These are phyloP conservation scores for Knoxdaviesia capensis DNA, from an alignment of 2,329 filamentous ascomycete genomes.

Conservation along the genomic window DNA sequence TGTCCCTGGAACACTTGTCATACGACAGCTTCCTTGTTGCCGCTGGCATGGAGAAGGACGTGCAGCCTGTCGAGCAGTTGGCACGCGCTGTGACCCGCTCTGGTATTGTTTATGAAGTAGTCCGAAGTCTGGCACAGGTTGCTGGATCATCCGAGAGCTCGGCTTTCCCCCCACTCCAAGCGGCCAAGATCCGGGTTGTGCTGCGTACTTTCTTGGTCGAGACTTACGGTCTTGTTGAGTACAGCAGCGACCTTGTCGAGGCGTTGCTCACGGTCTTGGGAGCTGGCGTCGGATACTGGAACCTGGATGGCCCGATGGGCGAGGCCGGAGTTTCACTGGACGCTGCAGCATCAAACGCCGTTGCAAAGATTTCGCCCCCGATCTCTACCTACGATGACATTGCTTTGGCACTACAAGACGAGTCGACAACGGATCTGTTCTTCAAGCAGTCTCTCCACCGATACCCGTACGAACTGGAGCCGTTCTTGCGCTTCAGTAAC, in stretches of 20 bases:
- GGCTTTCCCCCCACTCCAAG: conserved; percentile 32
- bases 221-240: conserved; percentile 46
- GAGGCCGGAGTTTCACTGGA: too few species aligned
- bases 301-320: background rate
- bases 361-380: background rate
- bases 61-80: conserved; percentile 28
- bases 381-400: conserved; percentile 12
- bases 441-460: conserved; percentile 7
- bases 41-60: conserved; percentile 27
- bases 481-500: conserved; percentile 15
- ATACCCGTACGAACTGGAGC: conserved; percentile 17
- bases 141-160: conserved; percentile 24
- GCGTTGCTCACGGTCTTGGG: conserved; percentile 44
- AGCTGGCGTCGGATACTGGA: conserved; percentile 10
- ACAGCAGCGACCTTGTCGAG: conserved; percentile 50
- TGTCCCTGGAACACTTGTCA: conserved; percentile 37
- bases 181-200: conserved; percentile 39
- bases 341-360: too few species aligned
- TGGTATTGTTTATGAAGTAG: conserved; percentile 31
- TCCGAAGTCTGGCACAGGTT: conserved; percentile 26
- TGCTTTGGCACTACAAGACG: conserved; percentile 28
- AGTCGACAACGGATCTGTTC: conserved; percentile 23
- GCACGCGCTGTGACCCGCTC: conserved; percentile 26
- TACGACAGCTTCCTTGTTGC: conserved; percentile 37
- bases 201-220: conserved; percentile 54